Conservation (phyloP, 345 rosid genomes). For the Lenwebbia sp. region DNA sequence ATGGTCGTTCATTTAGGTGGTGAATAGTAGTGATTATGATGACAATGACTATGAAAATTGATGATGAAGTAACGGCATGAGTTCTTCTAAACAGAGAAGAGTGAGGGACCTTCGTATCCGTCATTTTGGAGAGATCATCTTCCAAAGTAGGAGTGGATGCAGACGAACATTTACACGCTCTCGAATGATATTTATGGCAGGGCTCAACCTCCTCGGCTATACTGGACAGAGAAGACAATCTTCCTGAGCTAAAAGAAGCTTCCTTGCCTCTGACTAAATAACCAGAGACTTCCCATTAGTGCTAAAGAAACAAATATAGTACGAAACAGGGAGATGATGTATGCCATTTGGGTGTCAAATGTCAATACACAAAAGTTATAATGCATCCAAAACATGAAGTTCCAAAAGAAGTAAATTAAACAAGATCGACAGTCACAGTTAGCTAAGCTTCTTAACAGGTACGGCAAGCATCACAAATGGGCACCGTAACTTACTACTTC, state of each 20-base stretch:
- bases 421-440: not conserved
- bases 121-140: slow-evolving; percentile 16
- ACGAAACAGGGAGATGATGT: not conserved
- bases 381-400: not conserved
- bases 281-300: not conserved
- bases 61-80: not conserved
- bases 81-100: not conserved
- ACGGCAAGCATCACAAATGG: too few relatives aligned
- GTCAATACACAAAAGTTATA: not conserved
- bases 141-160: slow-evolving; percentile 19
- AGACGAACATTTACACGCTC: slow-evolving; percentile 22
- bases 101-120: slow-evolving; percentile 24
- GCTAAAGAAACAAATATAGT: not conserved
- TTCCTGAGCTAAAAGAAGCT: slow-evolving; percentile 20
- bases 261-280: slow-evolving; percentile 40
- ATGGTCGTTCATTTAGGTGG: not conserved
- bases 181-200: slow-evolving; percentile 15
- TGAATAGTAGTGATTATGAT: not conserved
- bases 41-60: not conserved
- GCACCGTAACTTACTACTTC: not conserved
- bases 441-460: not conserved
- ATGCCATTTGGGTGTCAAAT: not conserved
- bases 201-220: slow-evolving; percentile 25
- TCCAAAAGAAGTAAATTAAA: not conserved
- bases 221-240: slow-evolving; percentile 31